Evolutionary conservation across 1,139 yeast genomes (phyloP), one percentile per base, ranked within the genome.

Genomic region (Blastobotrys illinoisensis): DNA sequence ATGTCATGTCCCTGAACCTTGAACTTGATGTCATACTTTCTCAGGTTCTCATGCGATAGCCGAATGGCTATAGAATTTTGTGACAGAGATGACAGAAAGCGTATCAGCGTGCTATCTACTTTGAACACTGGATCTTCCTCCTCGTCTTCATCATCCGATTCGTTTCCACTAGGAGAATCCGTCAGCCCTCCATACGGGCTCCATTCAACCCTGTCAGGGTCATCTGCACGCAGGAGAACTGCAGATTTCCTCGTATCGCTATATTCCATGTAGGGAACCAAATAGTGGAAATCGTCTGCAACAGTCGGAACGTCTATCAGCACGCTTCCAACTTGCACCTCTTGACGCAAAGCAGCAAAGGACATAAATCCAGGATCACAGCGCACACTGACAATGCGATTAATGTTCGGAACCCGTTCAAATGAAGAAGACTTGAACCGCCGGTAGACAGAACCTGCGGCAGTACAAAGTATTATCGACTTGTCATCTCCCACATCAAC

Each of bases 401-500:
- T 83, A 18, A 86, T 62, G 48, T 74, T 71, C 18, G 81, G 80
- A 1, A 86, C 67, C 54, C 80, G 78, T 50, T 75, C 74, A 7
- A 32, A 32, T 2, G 40, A 32, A 32, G 40, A 32, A 32, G 69
- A 74, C 26, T 71, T 70, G 68, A 67, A 69, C 28, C 56, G 56
- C 52, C 60, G 56, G 67, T 68, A 88, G 0, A 81, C 87, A 9
- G 84, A 77, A 0, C 96, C 96, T 54, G 82, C 81, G 43, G 76
- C 70, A 0, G 95, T 86, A 59, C 88, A 80, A 1, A 89, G 67
- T 0, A 88, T 73, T 1, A 88, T 69, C 0, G 88, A 81, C 0
- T 95, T 96, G 63, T 85, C 88, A 24, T 71, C 74, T 0, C 87
- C 80, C 47, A 85, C 77, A 65, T 83, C 93, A 45, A 86, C 79